Base-by-base conservation (phyloP, 2,329 filamentous ascomycete species). In the Phoma sp. region DNA sequence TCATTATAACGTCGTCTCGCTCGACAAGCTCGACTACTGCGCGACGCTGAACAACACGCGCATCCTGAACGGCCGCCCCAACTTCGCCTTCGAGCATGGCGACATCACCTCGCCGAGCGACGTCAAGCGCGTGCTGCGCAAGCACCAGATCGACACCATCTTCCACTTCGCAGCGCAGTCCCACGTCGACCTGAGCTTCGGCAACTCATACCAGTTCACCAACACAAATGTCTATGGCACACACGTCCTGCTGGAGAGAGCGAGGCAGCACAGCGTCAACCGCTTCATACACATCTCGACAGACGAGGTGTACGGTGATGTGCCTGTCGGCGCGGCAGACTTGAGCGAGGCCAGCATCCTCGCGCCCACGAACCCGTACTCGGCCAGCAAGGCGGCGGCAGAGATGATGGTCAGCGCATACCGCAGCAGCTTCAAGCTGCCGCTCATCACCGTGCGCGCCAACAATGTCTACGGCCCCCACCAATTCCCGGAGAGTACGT, bases 321-420 rank as follows among this genome's bases (percentile, higher is more conserved):
- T 91, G 55, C 85, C 85, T 55, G 85, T 88, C 46, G 88, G 86
- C 32, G 86, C 86, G 3, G 87, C 89, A 55, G 89, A 91, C 67
- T 74, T 91, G 60, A 78, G 87, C 37, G 90, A 93, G 76, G 84
- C 85, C 13, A 90, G 88, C 75, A 85, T 90, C 61, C 80, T 93
- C 30, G 86, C 87, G 1, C 90, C 90, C 0, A 93, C 90, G 18
- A 95, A 93, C 67, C 90, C 90, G 8, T 93, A 93, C 64, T 87
- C 89, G 8, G 89, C 89, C 18, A 89, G 86, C 75, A 93, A 93
- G 75, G 89, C 89, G 2, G 89, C 89, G 1, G 89, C 89, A 5
- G 89, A 93, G 77, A 92, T 92, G 89, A 81, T 91, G 67, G 89
- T 93, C n/a, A 87, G 89, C 72, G 90, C 89, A n/a, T 95, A 93